Base-by-base conservation (phyloP, 129 eudicot species). In the Sambucus nigra region DNA sequence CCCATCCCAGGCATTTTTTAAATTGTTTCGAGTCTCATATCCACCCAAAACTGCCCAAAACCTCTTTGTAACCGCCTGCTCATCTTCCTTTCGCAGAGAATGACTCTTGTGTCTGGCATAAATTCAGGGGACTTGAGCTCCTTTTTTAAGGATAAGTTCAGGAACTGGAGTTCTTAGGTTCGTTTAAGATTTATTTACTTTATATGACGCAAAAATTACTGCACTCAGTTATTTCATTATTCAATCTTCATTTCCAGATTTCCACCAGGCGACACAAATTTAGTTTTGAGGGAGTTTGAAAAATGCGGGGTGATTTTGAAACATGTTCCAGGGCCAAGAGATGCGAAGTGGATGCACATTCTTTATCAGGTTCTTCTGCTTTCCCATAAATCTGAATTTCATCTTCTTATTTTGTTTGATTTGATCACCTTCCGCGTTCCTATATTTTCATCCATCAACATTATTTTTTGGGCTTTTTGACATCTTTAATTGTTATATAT, bases 261-360 rank as follows among this genome's bases (percentile, higher is more conserved):
- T 67, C 73, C 87, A 13, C 94, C 96, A 1, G 82, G 70, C 19
- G 99, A 92, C 59, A 92, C 96, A 24, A 86, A 92, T 73, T 69
- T 86, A 51, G 96, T 92, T 46, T 42, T 92, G 45, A 72, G 99
- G 72, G 99, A 92, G 82, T 92, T 92, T 39, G 99, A 92, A 47
- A 92, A 82, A 55, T 92, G 94, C 55, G 99, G 99, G 20, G 69
- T 86, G 18, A 75, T 92, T 65, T 66, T 92, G 25, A 86, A 86
- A 25, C 99, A 92, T 49, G 81, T 92, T 47, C 94, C 84, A 13
- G 99, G 96, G 21, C 99, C 99, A 53, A 72, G 99, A 58, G 83
- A 82, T 60, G 94, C 96, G 61, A 92, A 92, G 33, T 92, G 99
- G 99, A 80, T 92, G 91, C 89, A 92, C 73, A 80, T 92, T 74